Percentiles rank a stretch among this genome's conserved stretches.
Evolutionary conservation across 1,284 basidiomycete genomes (phyloP).

Genomic region (Neonothopanus nambi): DNA sequence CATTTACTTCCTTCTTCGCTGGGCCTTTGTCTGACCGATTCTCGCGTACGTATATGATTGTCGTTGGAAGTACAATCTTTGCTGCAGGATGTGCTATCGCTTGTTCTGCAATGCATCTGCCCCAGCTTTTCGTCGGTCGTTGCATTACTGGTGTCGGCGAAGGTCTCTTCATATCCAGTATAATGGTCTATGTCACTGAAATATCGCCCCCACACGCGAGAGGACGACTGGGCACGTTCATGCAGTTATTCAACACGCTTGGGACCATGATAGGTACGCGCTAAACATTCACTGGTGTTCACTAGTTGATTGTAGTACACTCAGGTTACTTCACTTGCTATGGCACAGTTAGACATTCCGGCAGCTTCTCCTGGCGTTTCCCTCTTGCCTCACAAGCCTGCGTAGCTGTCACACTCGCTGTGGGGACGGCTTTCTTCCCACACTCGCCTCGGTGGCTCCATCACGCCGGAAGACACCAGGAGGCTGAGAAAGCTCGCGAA

Average conservation of each 20-base stretch:
- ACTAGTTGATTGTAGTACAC: not conserved
- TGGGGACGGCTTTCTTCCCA: constrained; percentile 48
- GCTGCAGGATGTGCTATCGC: constrained; percentile 25
- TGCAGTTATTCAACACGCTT: constrained; percentile 46
- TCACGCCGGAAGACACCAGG: constrained; percentile 40
- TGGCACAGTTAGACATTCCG: constrained; percentile 37
- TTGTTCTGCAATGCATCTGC: constrained; percentile 17
- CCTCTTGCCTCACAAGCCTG: constrained; percentile 46
- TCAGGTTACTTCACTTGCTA: constrained; percentile 54
- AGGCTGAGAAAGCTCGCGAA: constrained; percentile 37
- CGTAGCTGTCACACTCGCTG: constrained; percentile 39
- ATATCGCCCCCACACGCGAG: constrained; percentile 43
- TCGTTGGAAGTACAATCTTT: constrained; percentile 29
- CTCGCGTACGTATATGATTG: constrained; percentile 47
- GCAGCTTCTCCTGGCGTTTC: constrained; percentile 47
- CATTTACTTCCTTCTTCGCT: constrained; percentile 42
- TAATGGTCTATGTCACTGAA: constrained; percentile 48
- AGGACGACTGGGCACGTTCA: constrained; percentile 39
- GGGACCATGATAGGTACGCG: constrained; percentile 39
- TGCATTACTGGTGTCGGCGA: constrained; percentile 49
- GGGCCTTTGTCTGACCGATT: constrained; percentile 49
- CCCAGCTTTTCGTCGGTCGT: constrained; percentile 43
- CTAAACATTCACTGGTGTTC: not conserved
- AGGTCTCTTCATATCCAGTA: constrained; percentile 47
- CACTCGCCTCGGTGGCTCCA: constrained; percentile 55